These are phyloP conservation scores for Psilocybe tampanensis DNA, from an alignment of 768 basidiomycete species.

Conservation along the genomic window DNA sequence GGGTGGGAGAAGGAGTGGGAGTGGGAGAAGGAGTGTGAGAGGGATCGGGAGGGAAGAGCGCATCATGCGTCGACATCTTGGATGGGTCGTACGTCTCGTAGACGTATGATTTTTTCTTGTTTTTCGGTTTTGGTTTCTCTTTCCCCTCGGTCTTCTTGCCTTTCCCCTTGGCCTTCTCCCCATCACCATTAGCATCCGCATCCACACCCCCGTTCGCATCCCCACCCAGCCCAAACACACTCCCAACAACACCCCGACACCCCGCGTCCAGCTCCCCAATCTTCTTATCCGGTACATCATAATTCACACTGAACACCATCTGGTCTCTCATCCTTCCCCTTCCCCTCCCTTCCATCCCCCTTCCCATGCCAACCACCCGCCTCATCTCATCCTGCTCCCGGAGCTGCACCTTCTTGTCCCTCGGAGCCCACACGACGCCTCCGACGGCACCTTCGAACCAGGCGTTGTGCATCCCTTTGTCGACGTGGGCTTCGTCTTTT, in stretches of 20 bases:
- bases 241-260: too few relatives aligned
- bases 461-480: conserved; percentile 38
- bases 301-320: conserved; percentile 7
- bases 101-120: conserved; percentile 12
- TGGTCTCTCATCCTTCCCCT: conserved; percentile 5
- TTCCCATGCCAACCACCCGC: not conserved
- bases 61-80: conserved; percentile 42
- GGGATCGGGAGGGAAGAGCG: too few relatives aligned
- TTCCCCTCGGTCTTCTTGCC: not conserved
- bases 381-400: not conserved
- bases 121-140: not conserved
- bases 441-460: conserved; percentile 39
- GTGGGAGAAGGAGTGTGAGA: too few relatives aligned
- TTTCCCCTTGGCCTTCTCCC: not conserved
- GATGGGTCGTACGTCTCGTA: conserved; percentile 47
- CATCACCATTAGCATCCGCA: too few relatives aligned
- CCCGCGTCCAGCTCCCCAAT: too few relatives aligned
- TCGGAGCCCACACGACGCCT: conserved; percentile 14
- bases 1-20: too few relatives aligned
- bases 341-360: not conserved
- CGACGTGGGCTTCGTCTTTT: conserved; percentile 11
- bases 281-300: not conserved
- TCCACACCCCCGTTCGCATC: not conserved
- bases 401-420: not conserved
- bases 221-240: too few relatives aligned